Evolutionary conservation across 2,329 filamentous ascomycete species (phyloP).

Genomic region (Colletotrichum plurivorum): DNA sequence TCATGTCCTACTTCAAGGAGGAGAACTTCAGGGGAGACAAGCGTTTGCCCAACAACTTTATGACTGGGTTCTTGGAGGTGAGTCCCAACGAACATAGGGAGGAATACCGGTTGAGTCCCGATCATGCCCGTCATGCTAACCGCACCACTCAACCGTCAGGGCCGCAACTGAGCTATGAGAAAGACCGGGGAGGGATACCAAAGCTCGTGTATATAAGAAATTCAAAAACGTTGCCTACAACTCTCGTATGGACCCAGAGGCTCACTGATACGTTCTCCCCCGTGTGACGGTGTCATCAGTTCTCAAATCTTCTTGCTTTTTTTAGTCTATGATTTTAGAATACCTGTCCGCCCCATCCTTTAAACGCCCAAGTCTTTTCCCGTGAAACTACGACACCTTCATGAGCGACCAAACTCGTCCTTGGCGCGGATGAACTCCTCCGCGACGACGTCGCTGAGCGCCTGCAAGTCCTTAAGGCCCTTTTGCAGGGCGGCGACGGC

Average conservation of each 20-base stretch:
- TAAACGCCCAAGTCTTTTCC: constrained; percentile 10
- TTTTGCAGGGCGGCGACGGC: constrained; percentile 92
- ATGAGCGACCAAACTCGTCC: constrained; percentile 55
- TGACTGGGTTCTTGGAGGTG: constrained; percentile 95
- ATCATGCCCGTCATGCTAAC: constrained; percentile 8
- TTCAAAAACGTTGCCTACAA: constrained; percentile 31
- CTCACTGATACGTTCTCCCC: constrained; percentile 9
- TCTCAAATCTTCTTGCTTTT: constrained; percentile 7
- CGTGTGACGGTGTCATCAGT: no score
- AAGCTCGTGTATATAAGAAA: constrained; percentile 39
- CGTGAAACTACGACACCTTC: neutral
- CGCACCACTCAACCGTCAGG: constrained; percentile 11
- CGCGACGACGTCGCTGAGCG: constrained; percentile 93
- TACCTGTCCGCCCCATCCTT: neutral
- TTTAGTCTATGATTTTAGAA: constrained; percentile 24
- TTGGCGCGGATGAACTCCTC: constrained; percentile 78
- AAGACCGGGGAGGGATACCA: neutral
- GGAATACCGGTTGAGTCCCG: neutral
- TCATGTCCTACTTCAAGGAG: constrained; percentile 96
- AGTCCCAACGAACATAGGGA: constrained; percentile 47
- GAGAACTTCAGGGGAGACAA: constrained; percentile 84
- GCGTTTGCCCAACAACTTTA: constrained; percentile 89
- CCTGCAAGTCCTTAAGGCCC: constrained; percentile 88
- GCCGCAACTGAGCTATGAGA: constrained; percentile 42
- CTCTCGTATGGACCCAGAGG: neutral